These are phyloP conservation scores for Polychaeton citri DNA, from an alignment of 2,329 filamentous ascomycete species.

Conservation along the genomic window DNA sequence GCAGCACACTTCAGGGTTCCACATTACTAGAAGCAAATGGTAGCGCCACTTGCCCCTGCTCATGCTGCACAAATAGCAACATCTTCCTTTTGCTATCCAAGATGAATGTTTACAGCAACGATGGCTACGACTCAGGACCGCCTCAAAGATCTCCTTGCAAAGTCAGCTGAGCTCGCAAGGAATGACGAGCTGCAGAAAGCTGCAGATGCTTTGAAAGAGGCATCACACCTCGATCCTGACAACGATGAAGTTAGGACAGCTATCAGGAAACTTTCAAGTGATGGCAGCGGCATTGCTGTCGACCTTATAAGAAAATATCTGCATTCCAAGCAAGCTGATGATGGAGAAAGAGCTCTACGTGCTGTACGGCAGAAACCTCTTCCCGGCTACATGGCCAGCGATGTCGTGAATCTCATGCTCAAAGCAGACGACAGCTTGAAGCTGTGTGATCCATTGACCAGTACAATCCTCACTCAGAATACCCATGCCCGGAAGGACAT, in stretches of 20 bases:
- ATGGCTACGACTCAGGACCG: conserved; percentile 13
- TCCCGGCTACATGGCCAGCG: conserved; percentile 24
- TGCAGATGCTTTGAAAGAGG: conserved; percentile 29
- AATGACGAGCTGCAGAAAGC: conserved; percentile 24
- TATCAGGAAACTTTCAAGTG: conserved; percentile 26
- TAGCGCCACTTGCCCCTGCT: too few relatives aligned
- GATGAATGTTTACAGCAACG: too few relatives aligned
- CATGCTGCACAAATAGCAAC: too few relatives aligned
- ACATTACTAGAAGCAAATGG: too few relatives aligned
- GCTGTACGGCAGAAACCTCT: conserved; percentile 18
- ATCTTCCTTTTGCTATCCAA: too few relatives aligned
- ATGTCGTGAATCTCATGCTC: conserved; percentile 29
- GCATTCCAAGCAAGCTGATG: conserved; percentile 19
- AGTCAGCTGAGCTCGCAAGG: conserved; percentile 12
- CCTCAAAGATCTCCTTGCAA: conserved; percentile 10
- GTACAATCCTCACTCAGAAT: conserved; percentile 15
- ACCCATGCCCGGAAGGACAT: conserved; percentile 26
- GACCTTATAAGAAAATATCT: conserved; percentile 13
- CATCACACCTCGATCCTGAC: conserved; percentile 29
- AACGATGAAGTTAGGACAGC: conserved; percentile 27
- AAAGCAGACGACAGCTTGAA: conserved; percentile 19
- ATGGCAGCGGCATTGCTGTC: conserved; percentile 7
- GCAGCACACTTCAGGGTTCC: too few relatives aligned
- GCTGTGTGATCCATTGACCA: conserved; percentile 27
- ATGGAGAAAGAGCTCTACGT: conserved; percentile 26